Base-by-base conservation (phyloP, 1,284 basidiomycete species). In the Paramarasmius palmivorus region DNA sequence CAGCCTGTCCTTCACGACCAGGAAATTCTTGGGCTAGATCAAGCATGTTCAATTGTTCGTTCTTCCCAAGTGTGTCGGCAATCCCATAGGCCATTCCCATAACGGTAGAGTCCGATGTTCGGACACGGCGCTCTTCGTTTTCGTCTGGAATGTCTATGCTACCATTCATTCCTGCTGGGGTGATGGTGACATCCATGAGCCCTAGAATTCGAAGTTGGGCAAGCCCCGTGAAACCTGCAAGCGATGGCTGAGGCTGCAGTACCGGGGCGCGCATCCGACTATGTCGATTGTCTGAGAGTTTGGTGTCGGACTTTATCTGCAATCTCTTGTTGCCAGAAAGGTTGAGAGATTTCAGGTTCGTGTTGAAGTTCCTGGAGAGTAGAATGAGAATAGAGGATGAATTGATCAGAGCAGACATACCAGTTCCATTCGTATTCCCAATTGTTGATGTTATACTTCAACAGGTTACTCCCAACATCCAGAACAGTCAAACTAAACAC, bases 371-470 rank as follows among this genome's bases (percentile, higher is more conserved):
- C 94, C 94, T 96, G 29, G 15, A 14, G 22, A 4, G n/a, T 14
- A 19, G 25, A 45, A 7, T 23, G 22, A 35, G 32, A 23, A 22
- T 35, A 32, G 14, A 42, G 52, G 57, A 9, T 22, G 44, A 15
- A 52, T 32, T 17, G 52, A 32, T 38, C 29, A 9, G 56, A 54
- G 54, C 58, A 41, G 39, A 73, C 79, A 51, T 59, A 95, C 97
- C 97, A 99, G 70, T 99, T 99, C 96, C 96, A 99, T 73, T 99
- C 97, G 71, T 96, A 99, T 65, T 96, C 93, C 90, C 90, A 96
- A 66, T 99, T 99, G 64, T 94, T 92, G 61, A 98, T 95, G 68
- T 99, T 99, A 73, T 99, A 99, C 79, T 93, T 95, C 71, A 99
- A 79, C 50, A 87, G 73, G 68, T 99, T 99, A 69, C 90, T 95